Evolutionary conservation across 2,329 filamentous ascomycete species (phyloP), one percentile per base, ranked within the genome.

Genomic region (Xylariaceae sp.): DNA sequence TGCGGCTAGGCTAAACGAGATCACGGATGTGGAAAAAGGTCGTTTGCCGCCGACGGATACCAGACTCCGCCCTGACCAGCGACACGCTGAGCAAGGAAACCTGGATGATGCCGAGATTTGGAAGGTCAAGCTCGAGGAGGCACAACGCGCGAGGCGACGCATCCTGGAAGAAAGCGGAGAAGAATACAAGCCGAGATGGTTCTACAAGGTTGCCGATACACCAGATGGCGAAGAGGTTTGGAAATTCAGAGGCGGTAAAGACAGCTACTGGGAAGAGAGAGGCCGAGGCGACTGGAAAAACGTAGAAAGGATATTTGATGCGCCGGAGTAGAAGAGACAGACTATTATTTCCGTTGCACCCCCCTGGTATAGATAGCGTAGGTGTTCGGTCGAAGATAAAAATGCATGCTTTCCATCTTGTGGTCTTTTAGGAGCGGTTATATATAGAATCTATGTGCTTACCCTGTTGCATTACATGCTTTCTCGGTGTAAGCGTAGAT

Each of bases 241-340:
- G 88, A 80, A 84, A 64, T 71, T 96, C 59, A 94, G 86, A 74
- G 76, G 77, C 2, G 90, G 91, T 18, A 91, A 87, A 71, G 90
- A 95, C 16, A 86, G 89, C 8, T 99, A 99, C 72, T 99, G 94
- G 94, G 92, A 96, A 67, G 86, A 89, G 72, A 81, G 92, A 56
- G 79, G 50, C 1, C 60, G 55, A 37, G 66, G 65, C 8, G 62
- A 65, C 12, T 67, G 65, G 66, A 67, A 66, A 58, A 61, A 64
- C 42, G 53, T 67, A 18, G 63, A 66, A 41, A 61, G 50, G 42
- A 67, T 68, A 26, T 68, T 68, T 39, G 64, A 67, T 1, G 62
- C 57, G 5, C 41, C 56, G 22, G 43, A 61, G 29, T 60, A 49
- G 55, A 22, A 18, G 26, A n/a, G 3, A n/a, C 22, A 26, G 4